Evolutionary conservation across 352 stramenopile genomes (phyloP).

Genomic region (Phytophthora constricta): DNA sequence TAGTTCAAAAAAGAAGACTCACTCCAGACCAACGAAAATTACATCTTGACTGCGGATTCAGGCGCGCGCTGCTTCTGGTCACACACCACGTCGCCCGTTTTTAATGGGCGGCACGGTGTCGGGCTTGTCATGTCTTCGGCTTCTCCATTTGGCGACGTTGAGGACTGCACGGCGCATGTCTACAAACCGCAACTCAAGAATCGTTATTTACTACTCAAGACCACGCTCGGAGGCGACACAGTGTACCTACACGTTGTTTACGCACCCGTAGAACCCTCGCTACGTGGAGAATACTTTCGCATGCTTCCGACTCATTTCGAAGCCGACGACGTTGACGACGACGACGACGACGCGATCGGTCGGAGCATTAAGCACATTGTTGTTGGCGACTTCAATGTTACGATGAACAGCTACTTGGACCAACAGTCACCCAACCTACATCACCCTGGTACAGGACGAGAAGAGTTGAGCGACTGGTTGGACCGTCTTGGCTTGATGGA

Average conservation of each 20-base stretch:
- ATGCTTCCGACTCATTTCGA: constrained; percentile 3
- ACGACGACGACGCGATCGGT: background rate
- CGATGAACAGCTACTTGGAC: constrained; percentile 6
- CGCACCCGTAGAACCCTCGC: constrained; percentile 8
- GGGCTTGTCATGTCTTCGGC: constrained; percentile 16
- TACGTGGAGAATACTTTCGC: constrained; percentile 7
- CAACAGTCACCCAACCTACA: background rate
- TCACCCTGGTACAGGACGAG: background rate
- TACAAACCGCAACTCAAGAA: constrained; percentile 10
- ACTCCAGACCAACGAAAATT: constrained; percentile 17
- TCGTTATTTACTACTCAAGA: constrained; percentile 23
- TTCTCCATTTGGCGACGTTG: constrained; percentile 12
- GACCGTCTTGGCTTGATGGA: constrained; percentile 16
- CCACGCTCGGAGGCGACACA: background rate
- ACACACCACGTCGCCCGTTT: constrained; percentile 12
- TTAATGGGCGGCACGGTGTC: constrained; percentile 16
- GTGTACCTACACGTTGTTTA: constrained; percentile 22
- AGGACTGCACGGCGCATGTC: constrained; percentile 12
- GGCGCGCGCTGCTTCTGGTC: constrained; percentile 25
- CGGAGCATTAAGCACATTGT: background rate
- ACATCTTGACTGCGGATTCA: constrained; percentile 17
- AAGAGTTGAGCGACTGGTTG: constrained; percentile 16
- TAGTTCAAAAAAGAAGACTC: constrained; percentile 26
- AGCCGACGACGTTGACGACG: background rate
- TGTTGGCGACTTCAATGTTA: constrained; percentile 17